phyloP scores from a whole-genome alignment of 2,329 filamentous ascomycete species.

The Colletotrichum sp. region DNA sequence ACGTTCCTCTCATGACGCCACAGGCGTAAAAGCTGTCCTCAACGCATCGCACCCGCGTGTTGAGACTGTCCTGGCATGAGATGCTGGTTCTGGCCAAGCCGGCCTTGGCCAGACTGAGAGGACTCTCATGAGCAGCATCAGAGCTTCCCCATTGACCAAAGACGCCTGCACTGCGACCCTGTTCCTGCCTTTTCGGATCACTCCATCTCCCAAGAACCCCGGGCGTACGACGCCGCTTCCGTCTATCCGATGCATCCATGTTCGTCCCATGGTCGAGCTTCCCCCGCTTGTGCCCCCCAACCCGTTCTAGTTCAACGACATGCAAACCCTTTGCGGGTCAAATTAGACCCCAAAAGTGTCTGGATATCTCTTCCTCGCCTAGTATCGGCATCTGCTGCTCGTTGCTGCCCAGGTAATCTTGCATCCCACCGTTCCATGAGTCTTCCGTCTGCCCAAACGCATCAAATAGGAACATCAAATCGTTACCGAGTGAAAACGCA shows the following conservation, averaged over 20 bases:
- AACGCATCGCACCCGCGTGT: neutral
- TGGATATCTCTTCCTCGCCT: slow-evolving; percentile 33
- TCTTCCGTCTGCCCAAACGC: slow-evolving; percentile 30
- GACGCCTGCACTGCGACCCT: neutral
- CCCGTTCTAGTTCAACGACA: neutral
- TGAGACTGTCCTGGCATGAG: neutral
- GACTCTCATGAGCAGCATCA: neutral
- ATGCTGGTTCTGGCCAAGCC: neutral
- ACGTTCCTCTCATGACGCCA: rapidly evolving
- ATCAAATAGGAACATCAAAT: slow-evolving; percentile 40
- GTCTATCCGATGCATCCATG: neutral
- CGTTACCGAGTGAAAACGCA: slow-evolving; percentile 35
- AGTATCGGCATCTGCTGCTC: neutral
- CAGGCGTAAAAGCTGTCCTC: neutral
- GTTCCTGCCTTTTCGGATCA: slow-evolving; percentile 9
- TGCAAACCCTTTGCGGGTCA: neutral
- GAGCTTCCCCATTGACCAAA: neutral
- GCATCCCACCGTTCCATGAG: neutral
- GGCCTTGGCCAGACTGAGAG: neutral
- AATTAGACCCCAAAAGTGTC: slow-evolving; percentile 37
- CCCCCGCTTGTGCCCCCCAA: neutral
- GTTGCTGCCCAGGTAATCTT: neutral
- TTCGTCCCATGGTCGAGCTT: neutral
- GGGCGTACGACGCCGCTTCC: neutral
- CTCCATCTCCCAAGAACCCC: neutral